Percentiles rank a stretch among this genome's conserved stretches.
These are phyloP conservation scores for Erodium chrysanthum DNA, from an alignment of 441 rosid species.

Conservation along the genomic window DNA sequence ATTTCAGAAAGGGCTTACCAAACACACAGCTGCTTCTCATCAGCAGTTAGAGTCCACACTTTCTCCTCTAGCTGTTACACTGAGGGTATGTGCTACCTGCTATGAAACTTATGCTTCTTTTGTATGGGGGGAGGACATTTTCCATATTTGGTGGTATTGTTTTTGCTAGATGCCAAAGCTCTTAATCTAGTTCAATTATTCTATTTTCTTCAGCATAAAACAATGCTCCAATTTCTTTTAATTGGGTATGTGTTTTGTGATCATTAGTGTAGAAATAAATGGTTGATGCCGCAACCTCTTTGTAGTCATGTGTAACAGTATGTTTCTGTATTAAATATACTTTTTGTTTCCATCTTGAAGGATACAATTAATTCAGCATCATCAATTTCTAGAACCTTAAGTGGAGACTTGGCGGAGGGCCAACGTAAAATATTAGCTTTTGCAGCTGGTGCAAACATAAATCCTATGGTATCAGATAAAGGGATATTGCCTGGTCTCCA, in stretches of 20 bases:
- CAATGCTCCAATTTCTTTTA: neutral
- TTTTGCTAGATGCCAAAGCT: neutral
- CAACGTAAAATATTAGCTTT: constrained; percentile 56
- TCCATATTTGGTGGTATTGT: neutral
- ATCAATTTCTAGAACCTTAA: constrained; percentile 44
- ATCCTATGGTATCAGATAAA: constrained; percentile 41
- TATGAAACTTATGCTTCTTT: neutral
- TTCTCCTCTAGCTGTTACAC: constrained; percentile 46
- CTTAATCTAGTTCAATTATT: neutral
- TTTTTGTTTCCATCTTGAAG: constrained; percentile 26
- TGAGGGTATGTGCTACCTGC: constrained; percentile 36
- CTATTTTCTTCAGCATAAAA: neutral
- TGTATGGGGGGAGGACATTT: constrained; percentile 19
- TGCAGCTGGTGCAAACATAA: constrained; percentile 49
- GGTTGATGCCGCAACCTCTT: neutral
- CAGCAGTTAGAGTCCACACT: constrained; percentile 54
- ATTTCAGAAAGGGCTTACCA: constrained; percentile 45
- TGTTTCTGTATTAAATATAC: neutral
- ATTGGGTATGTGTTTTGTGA: neutral
- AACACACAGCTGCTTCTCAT: constrained; percentile 44
- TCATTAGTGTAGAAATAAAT: neutral
- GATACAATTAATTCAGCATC: constrained; percentile 61
- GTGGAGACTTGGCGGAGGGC: constrained; percentile 60
- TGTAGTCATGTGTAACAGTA: neutral
- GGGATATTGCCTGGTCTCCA: constrained; percentile 50